phyloP scores from a whole-genome alignment of 495 filamentous ascomycete genomes.

The Annulohypoxylon moriforme region DNA sequence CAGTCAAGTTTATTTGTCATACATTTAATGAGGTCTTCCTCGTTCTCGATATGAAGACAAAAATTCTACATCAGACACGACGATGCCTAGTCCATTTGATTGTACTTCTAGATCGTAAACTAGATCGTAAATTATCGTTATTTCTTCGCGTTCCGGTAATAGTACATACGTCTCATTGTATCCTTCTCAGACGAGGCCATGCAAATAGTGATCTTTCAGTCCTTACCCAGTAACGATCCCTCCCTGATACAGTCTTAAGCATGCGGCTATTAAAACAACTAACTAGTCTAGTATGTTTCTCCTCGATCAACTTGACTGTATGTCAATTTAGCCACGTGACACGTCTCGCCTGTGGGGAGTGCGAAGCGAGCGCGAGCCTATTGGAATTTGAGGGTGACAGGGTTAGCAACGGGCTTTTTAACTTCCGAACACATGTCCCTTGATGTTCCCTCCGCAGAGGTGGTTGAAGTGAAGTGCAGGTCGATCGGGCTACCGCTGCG shows the following conservation, averaged over 20 bases:
- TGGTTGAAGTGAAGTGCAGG: neutral
- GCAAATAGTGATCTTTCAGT: neutral
- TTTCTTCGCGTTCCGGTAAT: neutral
- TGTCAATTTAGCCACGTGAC: constrained; percentile 17
- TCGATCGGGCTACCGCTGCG: constrained; percentile 7
- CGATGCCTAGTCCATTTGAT: neutral
- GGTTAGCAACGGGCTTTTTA: neutral
- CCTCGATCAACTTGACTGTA: neutral
- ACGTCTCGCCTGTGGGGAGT: constrained; percentile 17
- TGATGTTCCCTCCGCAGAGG: neutral
- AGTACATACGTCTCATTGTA: neutral
- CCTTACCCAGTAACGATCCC: too few relatives aligned
- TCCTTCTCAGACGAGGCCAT: neutral
- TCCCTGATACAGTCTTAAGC: neutral
- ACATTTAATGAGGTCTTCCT: neutral
- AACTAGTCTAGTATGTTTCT: neutral
- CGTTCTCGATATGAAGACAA: neutral
- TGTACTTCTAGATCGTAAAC: constrained; percentile 1
- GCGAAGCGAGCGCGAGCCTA: constrained; percentile 17
- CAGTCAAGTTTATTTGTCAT: neutral
- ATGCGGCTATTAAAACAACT: neutral
- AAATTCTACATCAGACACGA: neutral
- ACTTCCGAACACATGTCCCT: neutral
- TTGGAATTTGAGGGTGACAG: neutral
- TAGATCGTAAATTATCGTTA: constrained; percentile 5